phyloP scores from a whole-genome alignment of 2,329 filamentous ascomycete genomes.

The Monilinia aucupariae region DNA sequence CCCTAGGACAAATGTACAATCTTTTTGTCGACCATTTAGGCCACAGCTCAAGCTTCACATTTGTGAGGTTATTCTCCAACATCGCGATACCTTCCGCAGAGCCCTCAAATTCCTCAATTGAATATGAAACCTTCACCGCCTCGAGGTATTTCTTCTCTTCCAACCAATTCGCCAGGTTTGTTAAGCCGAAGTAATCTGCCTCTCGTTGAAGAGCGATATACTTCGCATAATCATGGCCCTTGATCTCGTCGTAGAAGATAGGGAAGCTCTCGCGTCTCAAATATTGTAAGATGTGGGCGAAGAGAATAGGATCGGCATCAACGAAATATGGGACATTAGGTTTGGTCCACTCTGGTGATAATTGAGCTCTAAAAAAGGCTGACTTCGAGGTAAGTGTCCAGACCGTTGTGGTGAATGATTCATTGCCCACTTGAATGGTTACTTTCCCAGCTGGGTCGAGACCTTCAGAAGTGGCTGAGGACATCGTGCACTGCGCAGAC shows the following conservation, averaged over 20 bases:
- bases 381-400: neutral
- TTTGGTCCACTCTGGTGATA: neutral
- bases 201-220: neutral
- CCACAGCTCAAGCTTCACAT: neutral
- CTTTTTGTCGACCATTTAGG: neutral
- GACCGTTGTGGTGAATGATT: neutral
- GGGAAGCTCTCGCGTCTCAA: neutral
- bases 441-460: neutral
- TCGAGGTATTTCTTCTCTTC: neutral
- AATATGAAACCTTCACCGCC: neutral
- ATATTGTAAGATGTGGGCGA: neutral
- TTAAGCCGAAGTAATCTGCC: neutral
- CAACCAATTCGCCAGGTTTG: neutral
- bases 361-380: neutral
- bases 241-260: neutral
- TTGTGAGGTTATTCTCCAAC: neutral
- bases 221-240: neutral
- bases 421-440: neutral
- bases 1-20: neutral
- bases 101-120: neutral
- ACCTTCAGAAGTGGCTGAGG: neutral
- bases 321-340: neutral
- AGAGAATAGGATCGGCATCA: neutral
- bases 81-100: neutral
- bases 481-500: neutral